These are phyloP conservation scores for Candida ficus DNA, from an alignment of 805 yeast species.

Conservation along the genomic window DNA sequence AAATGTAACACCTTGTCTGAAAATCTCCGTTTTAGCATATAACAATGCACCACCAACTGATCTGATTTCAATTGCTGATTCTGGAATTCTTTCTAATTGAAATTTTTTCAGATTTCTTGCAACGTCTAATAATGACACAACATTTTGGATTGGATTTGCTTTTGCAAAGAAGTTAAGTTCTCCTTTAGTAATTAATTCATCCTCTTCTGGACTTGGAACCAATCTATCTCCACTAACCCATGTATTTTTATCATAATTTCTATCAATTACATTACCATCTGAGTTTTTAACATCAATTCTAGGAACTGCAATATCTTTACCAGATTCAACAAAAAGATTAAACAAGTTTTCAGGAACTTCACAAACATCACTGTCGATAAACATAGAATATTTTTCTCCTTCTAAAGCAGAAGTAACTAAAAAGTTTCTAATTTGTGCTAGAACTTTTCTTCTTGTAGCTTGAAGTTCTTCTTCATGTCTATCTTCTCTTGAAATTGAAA, in stretches of 20 bases:
- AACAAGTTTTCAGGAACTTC: conserved; percentile 21
- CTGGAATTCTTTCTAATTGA: conserved; percentile 7
- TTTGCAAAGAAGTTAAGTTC: not conserved
- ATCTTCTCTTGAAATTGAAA: conserved; percentile 8
- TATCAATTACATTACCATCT: conserved; percentile 17
- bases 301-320: conserved; percentile 28
- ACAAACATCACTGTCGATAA: conserved; percentile 29
- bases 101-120: conserved; percentile 5
- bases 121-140: conserved; percentile 9
- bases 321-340: conserved; percentile 20
- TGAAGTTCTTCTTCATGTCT: conserved; percentile 18
- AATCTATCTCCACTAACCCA: conserved; percentile 24
- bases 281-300: conserved; percentile 22
- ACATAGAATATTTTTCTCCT: conserved; percentile 25
- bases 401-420: conserved; percentile 20
- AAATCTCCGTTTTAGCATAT: conserved; percentile 36
- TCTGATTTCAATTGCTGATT: conserved; percentile 29
- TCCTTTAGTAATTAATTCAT: not conserved
- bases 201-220: conserved; percentile 20
- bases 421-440: conserved; percentile 26
- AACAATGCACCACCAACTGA: conserved; percentile 50
- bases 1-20: conserved; percentile 41
- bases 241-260: conserved; percentile 31
- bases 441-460: conserved; percentile 22
- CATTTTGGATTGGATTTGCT: not conserved